Evolutionary conservation across 306 rosid species (phyloP).

Genomic region (Clitoria ternatea): DNA sequence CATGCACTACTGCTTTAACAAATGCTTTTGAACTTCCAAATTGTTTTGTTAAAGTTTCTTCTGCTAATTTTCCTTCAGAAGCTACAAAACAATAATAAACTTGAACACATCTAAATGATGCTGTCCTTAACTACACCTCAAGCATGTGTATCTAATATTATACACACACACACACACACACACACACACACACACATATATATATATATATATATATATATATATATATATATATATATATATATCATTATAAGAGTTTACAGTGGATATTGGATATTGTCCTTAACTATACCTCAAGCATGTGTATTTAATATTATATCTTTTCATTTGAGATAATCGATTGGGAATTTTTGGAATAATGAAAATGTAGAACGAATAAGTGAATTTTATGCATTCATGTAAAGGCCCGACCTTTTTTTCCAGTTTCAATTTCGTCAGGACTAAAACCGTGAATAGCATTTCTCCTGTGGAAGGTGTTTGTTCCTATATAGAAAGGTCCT

Average conservation of each 20-base stretch:
- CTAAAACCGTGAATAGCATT: slow-evolving; percentile 53
- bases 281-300: too few species aligned
- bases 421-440: slow-evolving; percentile 20
- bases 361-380: neutral
- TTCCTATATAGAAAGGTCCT: slow-evolving; percentile 50
- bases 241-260: too few species aligned
- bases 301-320: too few species aligned
- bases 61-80: slow-evolving; percentile 29
- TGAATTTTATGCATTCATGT: neutral
- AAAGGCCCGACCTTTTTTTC: slow-evolving; percentile 19
- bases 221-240: too few species aligned
- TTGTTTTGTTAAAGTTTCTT: slow-evolving; percentile 9
- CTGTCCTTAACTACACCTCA: too few species aligned
- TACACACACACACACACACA: too few species aligned
- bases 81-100: neutral
- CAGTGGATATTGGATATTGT: too few species aligned
- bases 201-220: too few species aligned
- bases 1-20: slow-evolving; percentile 31
- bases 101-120: too few species aligned
- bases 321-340: neutral
- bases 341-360: neutral
- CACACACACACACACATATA: too few species aligned
- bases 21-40: slow-evolving; percentile 58
- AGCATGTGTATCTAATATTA: too few species aligned
- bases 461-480: slow-evolving; percentile 56